Base-by-base conservation (phyloP, 805 yeast genomes). In the Kazachstania psychrophila region DNA sequence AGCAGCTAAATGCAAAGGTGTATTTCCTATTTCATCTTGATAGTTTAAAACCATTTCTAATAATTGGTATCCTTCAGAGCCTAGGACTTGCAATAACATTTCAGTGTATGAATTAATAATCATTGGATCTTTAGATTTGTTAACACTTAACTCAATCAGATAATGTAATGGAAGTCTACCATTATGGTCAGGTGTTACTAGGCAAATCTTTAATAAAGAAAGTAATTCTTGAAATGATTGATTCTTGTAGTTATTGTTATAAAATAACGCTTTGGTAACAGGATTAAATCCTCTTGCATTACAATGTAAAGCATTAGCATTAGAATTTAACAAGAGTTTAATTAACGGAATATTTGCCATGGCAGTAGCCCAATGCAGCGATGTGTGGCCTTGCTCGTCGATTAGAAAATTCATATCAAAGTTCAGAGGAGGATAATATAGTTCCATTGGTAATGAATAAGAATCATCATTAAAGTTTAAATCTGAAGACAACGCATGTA, bases 351-450 rank as follows among this genome's bases (percentile, higher is more conserved):
- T 54, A 42, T 77, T 73, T 0, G 84, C 89, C 77, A 83, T 72
- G 0, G 92, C 80, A 23, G 85, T 71, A 1, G 94, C 89, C 94
- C 94, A 83, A 54, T 83, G 94, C 35, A 83, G 64, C 1, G 87
- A 74, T 0, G 89, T 77, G 48, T 83, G 87, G 0, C 92, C 92
- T 45, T 83, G 92, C 40, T 75, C 77, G 51, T 83, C 94, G 18
- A 83, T 75, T 4, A 81, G 69, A 41, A 72, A 78, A 52, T 79
- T 74, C 36, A 79, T 71, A 46, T 77, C 71, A 42, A 79, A 75
- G 47, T 75, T 73, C 25, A 63, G 60, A 2, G 89, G 88, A 5
- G 83, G 83, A 34, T 66, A 61, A 25, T 65, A 56, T 16, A 77
- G 52, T 37, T 70, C 64, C 45, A 45, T 49, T 24, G 56, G 55